These are phyloP conservation scores for Limonium bicolor DNA, from an alignment of 148 eudicot species.

Conservation along the genomic window DNA sequence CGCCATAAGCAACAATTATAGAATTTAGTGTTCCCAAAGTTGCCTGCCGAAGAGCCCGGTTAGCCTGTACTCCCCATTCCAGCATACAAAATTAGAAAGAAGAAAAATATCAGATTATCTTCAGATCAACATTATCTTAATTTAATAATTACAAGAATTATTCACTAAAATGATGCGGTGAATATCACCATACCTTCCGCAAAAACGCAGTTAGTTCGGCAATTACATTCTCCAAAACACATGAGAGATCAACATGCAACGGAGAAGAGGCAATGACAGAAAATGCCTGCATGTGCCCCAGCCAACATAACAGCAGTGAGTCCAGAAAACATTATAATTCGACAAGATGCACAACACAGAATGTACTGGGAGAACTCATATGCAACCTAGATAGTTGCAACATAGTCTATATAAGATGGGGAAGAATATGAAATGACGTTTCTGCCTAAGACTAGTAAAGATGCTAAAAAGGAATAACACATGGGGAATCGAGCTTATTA, in stretches of 20 bases:
- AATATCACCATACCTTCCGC: conserved; percentile 47
- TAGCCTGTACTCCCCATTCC: conserved; percentile 41
- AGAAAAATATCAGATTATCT: background rate
- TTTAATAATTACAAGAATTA: background rate
- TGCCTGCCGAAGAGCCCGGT: conserved; percentile 88
- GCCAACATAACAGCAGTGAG: background rate
- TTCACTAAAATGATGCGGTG: no score
- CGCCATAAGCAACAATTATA: conserved; percentile 81
- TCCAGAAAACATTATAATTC: no score
- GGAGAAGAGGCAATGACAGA: conserved; percentile 91
- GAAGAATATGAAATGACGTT: no score
- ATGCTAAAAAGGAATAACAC: no score
- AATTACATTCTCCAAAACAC: conserved; percentile 77
- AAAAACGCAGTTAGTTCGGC: conserved; percentile 84
- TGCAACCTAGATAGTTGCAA: no score
- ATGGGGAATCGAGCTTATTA: no score
- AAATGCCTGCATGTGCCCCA: conserved; percentile 65
- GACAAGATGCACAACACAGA: no score
- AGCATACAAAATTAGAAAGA: background rate
- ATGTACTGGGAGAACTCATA: no score
- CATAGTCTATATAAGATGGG: no score
- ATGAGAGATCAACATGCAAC: conserved; percentile 62
- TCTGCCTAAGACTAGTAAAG: no score
- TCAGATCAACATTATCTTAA: background rate
- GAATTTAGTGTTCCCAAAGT: conserved; percentile 89